phyloP scores from a whole-genome alignment of 495 filamentous ascomycete species.

The Chaetomidium leptoderma region DNA sequence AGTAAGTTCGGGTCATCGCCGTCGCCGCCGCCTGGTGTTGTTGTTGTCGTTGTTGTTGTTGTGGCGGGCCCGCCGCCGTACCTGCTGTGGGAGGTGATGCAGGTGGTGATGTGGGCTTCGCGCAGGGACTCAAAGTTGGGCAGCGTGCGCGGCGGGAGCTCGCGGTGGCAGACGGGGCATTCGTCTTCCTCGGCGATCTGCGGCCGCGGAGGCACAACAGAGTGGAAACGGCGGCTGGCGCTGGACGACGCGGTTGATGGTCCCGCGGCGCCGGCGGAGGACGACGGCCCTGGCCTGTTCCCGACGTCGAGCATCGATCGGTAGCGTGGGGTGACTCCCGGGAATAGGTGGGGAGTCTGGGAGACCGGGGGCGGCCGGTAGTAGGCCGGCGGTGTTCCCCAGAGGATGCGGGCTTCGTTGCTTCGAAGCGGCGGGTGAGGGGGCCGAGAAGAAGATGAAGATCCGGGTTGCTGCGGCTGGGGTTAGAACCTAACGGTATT shows the following conservation, averaged over 20 bases:
- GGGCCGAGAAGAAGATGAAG: constrained; percentile 20
- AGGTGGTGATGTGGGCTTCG: constrained; percentile 71
- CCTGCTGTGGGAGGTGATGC: constrained; percentile 57
- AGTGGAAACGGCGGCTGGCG: constrained; percentile 27
- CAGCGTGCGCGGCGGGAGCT: constrained; percentile 62
- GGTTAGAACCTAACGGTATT: background rate
- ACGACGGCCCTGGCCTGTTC: constrained; percentile 20
- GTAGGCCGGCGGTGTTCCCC: constrained; percentile 37
- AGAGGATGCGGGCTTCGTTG: constrained; percentile 33
- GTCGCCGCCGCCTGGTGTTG: no score
- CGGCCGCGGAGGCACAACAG: constrained; percentile 26
- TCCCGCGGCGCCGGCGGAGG: no score
- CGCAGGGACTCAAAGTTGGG: constrained; percentile 58
- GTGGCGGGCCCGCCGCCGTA: constrained; percentile 29
- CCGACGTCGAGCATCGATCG: constrained; percentile 28
- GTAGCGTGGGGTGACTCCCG: constrained; percentile 19
- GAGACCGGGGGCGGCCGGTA: constrained; percentile 32
- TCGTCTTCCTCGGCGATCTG: constrained; percentile 74
- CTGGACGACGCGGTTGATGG: no score
- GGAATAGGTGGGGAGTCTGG: constrained; percentile 22
- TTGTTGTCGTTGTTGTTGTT: no score
- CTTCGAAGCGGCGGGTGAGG: constrained; percentile 19
- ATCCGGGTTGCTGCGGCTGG: constrained; percentile 20
- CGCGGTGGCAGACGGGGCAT: constrained; percentile 80
- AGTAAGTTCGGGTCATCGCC: constrained; percentile 21